phyloP scores from a whole-genome alignment of 306 rosid genomes.

The Rubus parviflorus region DNA sequence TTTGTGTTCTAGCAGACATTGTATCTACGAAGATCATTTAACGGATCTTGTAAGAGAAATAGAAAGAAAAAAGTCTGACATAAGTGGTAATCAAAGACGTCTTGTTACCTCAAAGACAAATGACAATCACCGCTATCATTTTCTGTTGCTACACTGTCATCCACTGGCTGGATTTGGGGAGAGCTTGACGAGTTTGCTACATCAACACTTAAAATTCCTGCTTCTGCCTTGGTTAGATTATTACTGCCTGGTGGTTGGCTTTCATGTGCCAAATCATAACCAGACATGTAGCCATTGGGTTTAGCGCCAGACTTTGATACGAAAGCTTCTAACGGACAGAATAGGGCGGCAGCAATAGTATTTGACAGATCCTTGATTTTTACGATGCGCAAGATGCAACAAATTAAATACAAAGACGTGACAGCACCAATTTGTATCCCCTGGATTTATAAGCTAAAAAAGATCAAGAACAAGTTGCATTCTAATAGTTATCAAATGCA shows the following conservation, averaged over 20 bases:
- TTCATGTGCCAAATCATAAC: conserved; percentile 38
- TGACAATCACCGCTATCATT: conserved; percentile 43
- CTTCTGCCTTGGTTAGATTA: conserved; percentile 33
- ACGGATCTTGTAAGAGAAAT: conserved; percentile 1
- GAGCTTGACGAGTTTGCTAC: conserved; percentile 39
- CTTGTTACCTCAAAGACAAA: conserved; percentile 63
- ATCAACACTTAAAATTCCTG: conserved; percentile 31
- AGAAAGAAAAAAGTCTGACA: background rate
- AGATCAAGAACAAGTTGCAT: conserved; percentile 32
- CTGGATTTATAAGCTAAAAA: conserved; percentile 56
- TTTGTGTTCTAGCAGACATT: background rate
- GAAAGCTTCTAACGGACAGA: conserved; percentile 66
- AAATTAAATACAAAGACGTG: conserved; percentile 81
- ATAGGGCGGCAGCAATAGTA: conserved; percentile 80
- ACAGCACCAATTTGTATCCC: conserved; percentile 62
- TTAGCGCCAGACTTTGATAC: conserved; percentile 42
- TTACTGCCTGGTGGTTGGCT: conserved; percentile 38
- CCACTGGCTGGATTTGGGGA: conserved; percentile 43
- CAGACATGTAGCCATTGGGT: conserved; percentile 51
- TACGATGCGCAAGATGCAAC: conserved; percentile 84
- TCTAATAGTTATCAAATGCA: conserved; percentile 14
- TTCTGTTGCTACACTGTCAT: conserved; percentile 20
- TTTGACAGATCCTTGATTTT: conserved; percentile 92
- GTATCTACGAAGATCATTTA: background rate
- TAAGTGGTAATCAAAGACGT: background rate